Evolutionary conservation across 2,329 filamentous ascomycete genomes (phyloP), one percentile per base, ranked within the genome.

Genomic region (Sporothrix protearum): DNA sequence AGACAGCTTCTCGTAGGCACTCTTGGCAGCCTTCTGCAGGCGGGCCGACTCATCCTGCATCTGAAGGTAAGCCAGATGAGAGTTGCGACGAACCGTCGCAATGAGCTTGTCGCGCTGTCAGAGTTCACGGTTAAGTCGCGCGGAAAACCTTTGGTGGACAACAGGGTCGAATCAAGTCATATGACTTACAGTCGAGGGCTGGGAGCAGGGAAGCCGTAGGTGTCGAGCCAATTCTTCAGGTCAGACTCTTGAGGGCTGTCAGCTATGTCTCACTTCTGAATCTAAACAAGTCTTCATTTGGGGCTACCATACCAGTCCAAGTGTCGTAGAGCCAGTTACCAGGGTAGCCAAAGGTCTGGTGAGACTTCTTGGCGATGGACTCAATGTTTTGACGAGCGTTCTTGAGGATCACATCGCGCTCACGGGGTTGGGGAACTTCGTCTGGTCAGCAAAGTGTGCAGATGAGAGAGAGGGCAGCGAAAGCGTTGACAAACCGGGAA

Each of bases 241-340:
- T 97, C 95, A 75, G 94, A 97, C 75, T 97, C 92, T 80, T 57
- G 25, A 22, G 3, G 10, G 3, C 14, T 49, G 55, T 42, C 16
- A 51, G 25, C 14, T 28, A 28, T 33, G 12, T 30, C n/a, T 22
- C 16, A 22, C 22, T 68, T 25, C 42, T 36, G 8, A 19, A 12
- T 53, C 22, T 42, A 0, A 12, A 47, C 14, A 33, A 4, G 10
- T 19, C 9, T 39, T 9, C 19, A 28, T 33, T n/a, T 19, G 42
- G 28, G 49, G 9, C 6, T 16, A 16, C 19, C 78, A 5, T 71
- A 80, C 80, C 83, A 69, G 92, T 91, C 96, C 96, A 99, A 8
- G 91, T 86, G 73, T 90, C 87, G 79, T 97, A 99, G 57, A 98
- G 84, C 96, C 96, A 98, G 83, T 97, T 89, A 51, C 96, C 96